These are phyloP conservation scores for Athelia sp. DNA, from an alignment of 1,284 basidiomycete genomes.

Conservation along the genomic window DNA sequence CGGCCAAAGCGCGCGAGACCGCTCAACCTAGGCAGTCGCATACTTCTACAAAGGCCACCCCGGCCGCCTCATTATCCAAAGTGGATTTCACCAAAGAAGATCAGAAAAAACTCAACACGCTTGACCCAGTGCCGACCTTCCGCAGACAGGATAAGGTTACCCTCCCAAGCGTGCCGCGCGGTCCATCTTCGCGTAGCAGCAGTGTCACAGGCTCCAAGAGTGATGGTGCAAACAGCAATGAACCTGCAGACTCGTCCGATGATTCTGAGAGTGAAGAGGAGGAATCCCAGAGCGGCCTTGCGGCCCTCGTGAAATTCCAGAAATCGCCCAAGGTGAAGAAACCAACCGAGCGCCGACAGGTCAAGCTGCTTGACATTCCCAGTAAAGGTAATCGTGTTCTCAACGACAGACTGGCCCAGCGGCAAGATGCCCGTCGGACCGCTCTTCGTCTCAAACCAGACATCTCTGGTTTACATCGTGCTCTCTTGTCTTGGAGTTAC, in stretches of 20 bases:
- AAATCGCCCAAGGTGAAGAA: conserved; percentile 56
- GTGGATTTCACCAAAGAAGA: conserved; percentile 30
- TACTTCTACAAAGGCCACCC: not conserved
- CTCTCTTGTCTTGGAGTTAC: conserved; percentile 88
- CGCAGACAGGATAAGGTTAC: conserved; percentile 15
- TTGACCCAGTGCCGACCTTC: conserved; percentile 30
- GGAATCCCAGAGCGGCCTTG: conserved; percentile 43
- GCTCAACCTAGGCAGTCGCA: not conserved
- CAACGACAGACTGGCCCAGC: conserved; percentile 45
- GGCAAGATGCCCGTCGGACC: conserved; percentile 59
- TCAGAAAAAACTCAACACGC: conserved; percentile 30
- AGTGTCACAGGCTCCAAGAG: conserved; percentile 22
- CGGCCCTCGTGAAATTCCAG: conserved; percentile 59
- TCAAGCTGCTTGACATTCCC: conserved; percentile 66
- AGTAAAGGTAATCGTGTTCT: conserved; percentile 29
- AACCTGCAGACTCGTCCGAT: conserved; percentile 31
- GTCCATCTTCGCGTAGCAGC: conserved; percentile 9
- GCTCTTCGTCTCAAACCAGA: conserved; percentile 80
- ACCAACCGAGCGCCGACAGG: conserved; percentile 55
- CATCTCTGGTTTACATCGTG: conserved; percentile 72
- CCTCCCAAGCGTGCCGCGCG: conserved; percentile 8
- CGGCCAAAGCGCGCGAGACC: not conserved
- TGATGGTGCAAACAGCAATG: conserved; percentile 11
- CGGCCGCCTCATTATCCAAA: conserved; percentile 9
- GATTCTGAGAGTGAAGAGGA: conserved; percentile 56